Conservation (phyloP, 257 asterid species). For the Fraxinus quadrangulata region DNA sequence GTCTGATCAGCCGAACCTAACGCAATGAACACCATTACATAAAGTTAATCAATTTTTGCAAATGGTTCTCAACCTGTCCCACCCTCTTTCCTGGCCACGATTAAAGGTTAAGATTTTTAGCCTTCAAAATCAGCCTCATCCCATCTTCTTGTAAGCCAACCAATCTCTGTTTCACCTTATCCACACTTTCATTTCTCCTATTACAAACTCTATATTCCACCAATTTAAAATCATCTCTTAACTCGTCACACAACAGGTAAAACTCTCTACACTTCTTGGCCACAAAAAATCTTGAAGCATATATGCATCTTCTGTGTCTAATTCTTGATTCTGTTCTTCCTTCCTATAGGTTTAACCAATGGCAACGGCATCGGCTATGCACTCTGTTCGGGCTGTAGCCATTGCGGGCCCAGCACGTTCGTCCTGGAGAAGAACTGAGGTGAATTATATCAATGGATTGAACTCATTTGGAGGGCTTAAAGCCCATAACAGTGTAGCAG, state of each 20-base stretch:
- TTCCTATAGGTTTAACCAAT: constrained; percentile 42
- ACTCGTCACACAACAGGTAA: constrained; percentile 37
- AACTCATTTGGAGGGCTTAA: constrained; percentile 82
- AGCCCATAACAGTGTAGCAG: constrained; percentile 62
- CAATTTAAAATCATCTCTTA: constrained; percentile 28
- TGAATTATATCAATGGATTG: constrained; percentile 62
- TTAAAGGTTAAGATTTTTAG: constrained; percentile 18
- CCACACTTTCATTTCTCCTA: constrained; percentile 50
- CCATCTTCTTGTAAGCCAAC: constrained; percentile 52
- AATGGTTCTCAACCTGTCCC: background rate
- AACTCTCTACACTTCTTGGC: background rate
- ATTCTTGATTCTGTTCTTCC: constrained; percentile 21
- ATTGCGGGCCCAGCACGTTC: constrained; percentile 45
- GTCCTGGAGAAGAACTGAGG: constrained; percentile 43
- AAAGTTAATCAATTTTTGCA: background rate
- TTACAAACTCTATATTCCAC: constrained; percentile 37
- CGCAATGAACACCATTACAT: background rate
- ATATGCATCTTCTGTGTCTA: background rate
- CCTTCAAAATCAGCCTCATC: constrained; percentile 34
- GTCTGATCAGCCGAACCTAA: background rate
- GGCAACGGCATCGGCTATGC: constrained; percentile 53
- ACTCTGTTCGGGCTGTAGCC: constrained; percentile 37
- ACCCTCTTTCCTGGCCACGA: constrained; percentile 36
- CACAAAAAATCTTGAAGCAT: background rate
- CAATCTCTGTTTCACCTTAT: constrained; percentile 62